Evolutionary conservation across 768 basidiomycete genomes (phyloP), one percentile per base, ranked within the genome.

Genomic region (Collybiopsis luxurians): DNA sequence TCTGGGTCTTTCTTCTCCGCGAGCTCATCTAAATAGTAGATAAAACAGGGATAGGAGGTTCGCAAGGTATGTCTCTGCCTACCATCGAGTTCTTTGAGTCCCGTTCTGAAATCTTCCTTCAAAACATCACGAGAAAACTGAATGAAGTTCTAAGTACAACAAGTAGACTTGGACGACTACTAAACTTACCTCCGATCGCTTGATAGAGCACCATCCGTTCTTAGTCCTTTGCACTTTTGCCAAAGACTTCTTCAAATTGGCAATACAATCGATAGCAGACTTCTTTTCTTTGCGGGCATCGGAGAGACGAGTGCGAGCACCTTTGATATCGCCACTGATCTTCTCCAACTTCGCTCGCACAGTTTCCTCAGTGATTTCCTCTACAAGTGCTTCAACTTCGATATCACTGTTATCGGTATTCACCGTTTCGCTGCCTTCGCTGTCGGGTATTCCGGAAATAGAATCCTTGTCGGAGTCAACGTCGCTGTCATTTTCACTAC

Each of bases 71-170:
- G 30, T 11, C n/a, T n/a, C 10, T 11, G 62, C 70, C 27, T 56
- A 82, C 81, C 83, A 63, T 86, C 84, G 1, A 86, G 67, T 31
- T 85, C 82, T 60, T 82, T 84, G 49, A 86, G 60, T 13, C 84
- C 54, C 2, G 71, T 66, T 34, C 84, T 73, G 66, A 86, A 85
- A 58, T 85, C 84, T 59, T 82, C 79, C 60, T 84, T 84, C 44
- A 85, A 65, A 4, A 81, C 77, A 46, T 80, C 80, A 15, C 75
- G 73, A 26, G 84, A 84, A 60, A 75, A 84, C 82, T 85, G 43
- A 0, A 19, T 19, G 58, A 12, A 60, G 40, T 63, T 19, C 47
- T 55, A 45, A 43, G 23, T 17, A 15, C 44, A 19, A 7, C 4
- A n/a, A 2, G 6, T n/a, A n/a, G n/a, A n/a, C n/a, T n/a, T n/a